Conservation (phyloP, 1,284 basidiomycete species). For the Fomitopsis palustris region DNA sequence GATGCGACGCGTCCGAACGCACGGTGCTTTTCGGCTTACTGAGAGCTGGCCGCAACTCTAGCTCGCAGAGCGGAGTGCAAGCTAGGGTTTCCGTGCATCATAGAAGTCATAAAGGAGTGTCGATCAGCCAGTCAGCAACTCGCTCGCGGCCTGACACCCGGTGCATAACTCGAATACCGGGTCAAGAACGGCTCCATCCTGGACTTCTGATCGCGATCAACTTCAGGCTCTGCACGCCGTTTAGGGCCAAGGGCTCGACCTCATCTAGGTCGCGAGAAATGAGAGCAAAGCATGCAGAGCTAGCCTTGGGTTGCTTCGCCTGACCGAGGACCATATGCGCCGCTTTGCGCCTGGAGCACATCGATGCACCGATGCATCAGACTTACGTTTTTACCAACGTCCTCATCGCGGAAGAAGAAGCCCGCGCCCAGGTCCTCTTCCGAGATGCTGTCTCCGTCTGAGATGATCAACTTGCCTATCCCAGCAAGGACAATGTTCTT, state of each 20-base stretch:
- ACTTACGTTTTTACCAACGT: conserved; percentile 82
- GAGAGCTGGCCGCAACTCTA: background rate
- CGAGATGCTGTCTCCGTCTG: conserved; percentile 58
- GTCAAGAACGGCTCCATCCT: background rate
- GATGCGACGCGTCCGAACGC: no score
- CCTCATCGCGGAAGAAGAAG: conserved; percentile 92
- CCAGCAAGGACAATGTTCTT: conserved; percentile 90
- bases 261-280: background rate
- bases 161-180: background rate
- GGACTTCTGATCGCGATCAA: background rate
- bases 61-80: background rate
- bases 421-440: conserved; percentile 87
- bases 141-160: background rate
- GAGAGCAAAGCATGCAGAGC: background rate
- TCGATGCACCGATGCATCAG: background rate
- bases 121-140: background rate
- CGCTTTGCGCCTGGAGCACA: background rate
- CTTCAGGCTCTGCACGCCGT: background rate
- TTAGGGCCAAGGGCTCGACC: background rate
- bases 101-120: background rate
- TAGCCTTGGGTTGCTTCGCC: background rate
- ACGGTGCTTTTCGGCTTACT: background rate
- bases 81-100: background rate
- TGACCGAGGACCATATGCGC: background rate
- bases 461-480: conserved; percentile 68